A percentile compares a stretch with the other conserved stretches of the same genome.
phyloP scores from a whole-genome alignment of 768 basidiomycete genomes.

The Dendrothele bispora region DNA sequence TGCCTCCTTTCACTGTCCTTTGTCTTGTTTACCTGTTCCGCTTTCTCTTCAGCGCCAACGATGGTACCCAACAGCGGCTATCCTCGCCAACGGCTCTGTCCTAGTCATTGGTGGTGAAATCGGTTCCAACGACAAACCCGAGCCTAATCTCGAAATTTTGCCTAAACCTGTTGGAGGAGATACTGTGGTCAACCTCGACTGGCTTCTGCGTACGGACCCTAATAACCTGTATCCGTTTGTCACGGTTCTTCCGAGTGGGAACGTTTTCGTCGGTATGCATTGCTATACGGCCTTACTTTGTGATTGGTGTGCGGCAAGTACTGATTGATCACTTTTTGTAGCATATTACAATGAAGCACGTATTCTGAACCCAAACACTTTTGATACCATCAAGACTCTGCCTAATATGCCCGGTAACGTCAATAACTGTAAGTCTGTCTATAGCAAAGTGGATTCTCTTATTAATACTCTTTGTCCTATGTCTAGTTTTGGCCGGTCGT shows the following conservation, averaged over 20 bases:
- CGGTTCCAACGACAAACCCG: conserved; percentile 64
- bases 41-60: conserved; percentile 58
- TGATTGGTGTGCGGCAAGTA: no score
- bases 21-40: no score
- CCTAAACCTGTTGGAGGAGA: conserved; percentile 66
- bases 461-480: no score
- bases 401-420: conserved; percentile 80
- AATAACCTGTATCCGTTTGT: conserved; percentile 83
- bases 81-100: conserved; percentile 73
- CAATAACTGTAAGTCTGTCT: conserved; percentile 53
- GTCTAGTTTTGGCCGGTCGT: conserved; percentile 61
- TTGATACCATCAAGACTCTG: conserved; percentile 55
- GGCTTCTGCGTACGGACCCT: conserved; percentile 70
- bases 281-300: no score
- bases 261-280: conserved; percentile 65
- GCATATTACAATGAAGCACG: conserved; percentile 84
- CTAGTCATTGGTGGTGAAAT: conserved; percentile 75
- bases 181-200: conserved; percentile 64
- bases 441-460: no score
- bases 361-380: conserved; percentile 65
- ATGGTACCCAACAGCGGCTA: conserved; percentile 72
- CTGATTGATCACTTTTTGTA: conserved; percentile 22
- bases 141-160: conserved; percentile 71
- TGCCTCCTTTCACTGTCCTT: no score
- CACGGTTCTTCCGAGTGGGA: conserved; percentile 65